Percentiles rank a stretch among this genome's conserved stretches.
Evolutionary conservation across 2,329 filamentous ascomycete species (phyloP).

Genomic region (Dactylella cylindrospora): DNA sequence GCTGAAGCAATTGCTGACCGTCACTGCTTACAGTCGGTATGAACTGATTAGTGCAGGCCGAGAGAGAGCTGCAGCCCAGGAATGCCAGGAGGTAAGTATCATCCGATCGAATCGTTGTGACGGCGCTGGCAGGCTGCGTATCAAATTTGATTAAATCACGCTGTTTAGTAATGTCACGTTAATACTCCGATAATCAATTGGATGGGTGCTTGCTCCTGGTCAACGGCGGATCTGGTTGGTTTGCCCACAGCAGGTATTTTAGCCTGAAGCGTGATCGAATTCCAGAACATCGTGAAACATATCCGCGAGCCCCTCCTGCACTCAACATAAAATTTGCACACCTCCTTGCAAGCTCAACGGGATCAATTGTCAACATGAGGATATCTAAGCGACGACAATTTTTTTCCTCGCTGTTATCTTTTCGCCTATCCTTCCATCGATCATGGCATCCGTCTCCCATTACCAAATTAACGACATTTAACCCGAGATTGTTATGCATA

Average conservation of each 20-base stretch:
- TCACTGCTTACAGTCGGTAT: too few species aligned
- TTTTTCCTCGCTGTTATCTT: conserved; percentile 5
- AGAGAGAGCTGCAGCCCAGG: too few species aligned
- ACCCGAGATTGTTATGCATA: conserved; percentile 30
- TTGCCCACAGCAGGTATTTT: conserved; percentile 21
- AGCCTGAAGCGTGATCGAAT: conserved; percentile 37
- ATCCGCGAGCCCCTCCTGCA: too few species aligned
- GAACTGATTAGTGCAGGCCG: too few species aligned
- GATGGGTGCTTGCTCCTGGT: conserved; percentile 13
- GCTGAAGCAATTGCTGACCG: too few species aligned
- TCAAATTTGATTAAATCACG: conserved; percentile 35
- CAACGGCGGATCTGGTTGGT: conserved; percentile 12
- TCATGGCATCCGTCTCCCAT: too few species aligned
- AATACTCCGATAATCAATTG: conserved; percentile 34
- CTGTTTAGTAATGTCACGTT: conserved; percentile 18
- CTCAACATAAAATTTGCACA: conserved; percentile 16
- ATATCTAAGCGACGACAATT: conserved; percentile 3
- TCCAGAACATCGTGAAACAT: conserved; percentile 43
- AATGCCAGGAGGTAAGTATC: too few species aligned
- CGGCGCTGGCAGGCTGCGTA: conserved; percentile 14
- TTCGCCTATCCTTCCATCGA: conserved; percentile 17
- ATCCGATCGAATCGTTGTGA: too few species aligned
- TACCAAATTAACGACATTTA: conserved; percentile 22
- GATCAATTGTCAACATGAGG: too few species aligned
- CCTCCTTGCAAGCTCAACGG: too few species aligned